Conservation (phyloP, 768 basidiomycete species). For the Pulveroboletus frians region DNA sequence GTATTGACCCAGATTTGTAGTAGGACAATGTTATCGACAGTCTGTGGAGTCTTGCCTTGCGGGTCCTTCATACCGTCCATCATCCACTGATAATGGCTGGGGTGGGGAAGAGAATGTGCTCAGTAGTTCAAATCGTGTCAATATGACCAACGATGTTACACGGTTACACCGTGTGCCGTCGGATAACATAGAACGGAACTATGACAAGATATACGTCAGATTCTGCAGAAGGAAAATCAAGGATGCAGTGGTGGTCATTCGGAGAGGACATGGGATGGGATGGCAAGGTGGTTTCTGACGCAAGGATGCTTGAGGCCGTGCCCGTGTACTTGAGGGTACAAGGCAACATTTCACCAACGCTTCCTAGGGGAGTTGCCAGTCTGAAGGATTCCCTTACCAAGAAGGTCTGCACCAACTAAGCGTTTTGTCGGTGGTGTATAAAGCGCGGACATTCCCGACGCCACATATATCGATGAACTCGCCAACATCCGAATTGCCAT, state of each 20-base stretch:
- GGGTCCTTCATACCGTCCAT: not conserved
- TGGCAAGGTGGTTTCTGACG: not conserved
- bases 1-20: not conserved
- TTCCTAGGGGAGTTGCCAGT: not conserved
- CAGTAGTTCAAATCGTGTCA: not conserved
- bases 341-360: not conserved
- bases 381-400: not conserved
- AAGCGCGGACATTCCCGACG: too few species aligned
- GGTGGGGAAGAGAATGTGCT: slow-evolving; percentile 18
- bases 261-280: not conserved
- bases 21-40: slow-evolving; percentile 1
- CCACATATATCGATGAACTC: too few species aligned
- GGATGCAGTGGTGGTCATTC: slow-evolving; percentile 15
- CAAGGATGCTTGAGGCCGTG: slow-evolving; percentile 5
- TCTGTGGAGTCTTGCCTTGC: not conserved
- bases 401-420: too few species aligned
- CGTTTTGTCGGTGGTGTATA: too few species aligned
- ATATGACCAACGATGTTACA: slow-evolving; percentile 2
- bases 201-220: slow-evolving; percentile 8
- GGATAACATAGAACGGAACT: not conserved
- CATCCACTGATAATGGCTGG: slow-evolving; percentile 2
- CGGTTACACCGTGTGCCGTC: slow-evolving; percentile 2
- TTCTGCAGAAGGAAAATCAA: slow-evolving; percentile 10
- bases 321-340: slow-evolving; percentile 3
- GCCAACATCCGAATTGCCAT: too few species aligned